These are phyloP conservation scores for Durusdinium trenchii DNA, from an alignment of 73 alveolate genomes.

Conservation along the genomic window DNA sequence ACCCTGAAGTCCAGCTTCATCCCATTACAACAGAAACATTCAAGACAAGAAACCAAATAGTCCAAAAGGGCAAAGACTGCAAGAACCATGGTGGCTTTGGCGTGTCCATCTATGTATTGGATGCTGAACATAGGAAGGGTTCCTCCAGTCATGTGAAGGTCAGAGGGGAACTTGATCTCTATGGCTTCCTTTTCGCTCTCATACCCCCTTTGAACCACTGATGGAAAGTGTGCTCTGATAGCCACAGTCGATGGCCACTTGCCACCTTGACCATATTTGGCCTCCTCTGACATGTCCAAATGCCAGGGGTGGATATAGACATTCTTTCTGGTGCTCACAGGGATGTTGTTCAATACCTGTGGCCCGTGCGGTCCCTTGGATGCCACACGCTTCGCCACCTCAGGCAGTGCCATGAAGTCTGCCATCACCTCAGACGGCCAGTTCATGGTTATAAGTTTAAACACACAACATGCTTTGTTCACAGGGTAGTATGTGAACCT, in stretches of 20 bases:
- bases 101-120: constrained; percentile 12
- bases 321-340: neutral
- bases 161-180: neutral
- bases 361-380: neutral
- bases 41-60: neutral
- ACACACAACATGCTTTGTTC: neutral
- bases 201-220: neutral
- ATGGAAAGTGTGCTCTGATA: neutral
- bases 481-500: neutral
- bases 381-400: neutral
- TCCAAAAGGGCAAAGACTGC: constrained; percentile 12
- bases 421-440: neutral
- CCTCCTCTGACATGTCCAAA: neutral
- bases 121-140: neutral
- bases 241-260: neutral
- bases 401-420: neutral
- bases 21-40: too few relatives aligned
- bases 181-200: neutral
- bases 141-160: neutral
- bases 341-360: neutral
- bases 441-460: neutral
- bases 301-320: neutral
- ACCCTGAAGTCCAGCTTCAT: too few relatives aligned
- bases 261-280: neutral
- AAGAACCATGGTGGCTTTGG: neutral